These are phyloP conservation scores for Zarea fungicola DNA, from an alignment of 2,329 filamentous ascomycete species.

Conservation along the genomic window DNA sequence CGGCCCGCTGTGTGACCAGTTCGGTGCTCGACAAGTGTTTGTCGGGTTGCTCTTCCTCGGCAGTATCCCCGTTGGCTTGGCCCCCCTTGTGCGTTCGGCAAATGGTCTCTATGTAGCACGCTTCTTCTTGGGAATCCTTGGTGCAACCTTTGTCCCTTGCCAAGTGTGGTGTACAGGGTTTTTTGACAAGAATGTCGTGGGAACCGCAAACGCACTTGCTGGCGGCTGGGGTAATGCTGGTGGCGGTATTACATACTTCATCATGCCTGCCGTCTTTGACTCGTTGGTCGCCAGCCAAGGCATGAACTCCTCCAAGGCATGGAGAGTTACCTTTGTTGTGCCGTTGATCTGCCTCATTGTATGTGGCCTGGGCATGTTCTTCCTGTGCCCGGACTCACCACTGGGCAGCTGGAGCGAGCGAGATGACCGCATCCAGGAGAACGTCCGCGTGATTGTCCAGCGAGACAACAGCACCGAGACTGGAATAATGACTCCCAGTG, in stretches of 20 bases:
- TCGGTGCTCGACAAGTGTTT: slow-evolving; percentile 76
- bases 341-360: slow-evolving; percentile 70
- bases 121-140: slow-evolving; percentile 78
- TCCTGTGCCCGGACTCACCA: slow-evolving; percentile 76
- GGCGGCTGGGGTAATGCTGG: slow-evolving; percentile 84
- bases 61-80: slow-evolving; percentile 74
- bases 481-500: slow-evolving; percentile 35
- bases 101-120: slow-evolving; percentile 64
- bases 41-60: slow-evolving; percentile 72
- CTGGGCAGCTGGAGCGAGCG: slow-evolving; percentile 77
- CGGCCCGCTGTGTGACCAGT: slow-evolving; percentile 80
- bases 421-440: slow-evolving; percentile 50
- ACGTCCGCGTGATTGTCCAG: slow-evolving; percentile 42
- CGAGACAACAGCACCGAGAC: slow-evolving; percentile 40
- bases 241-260: slow-evolving; percentile 87
- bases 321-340: slow-evolving; percentile 80
- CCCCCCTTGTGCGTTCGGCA: slow-evolving; percentile 64
- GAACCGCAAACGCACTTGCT: slow-evolving; percentile 79
- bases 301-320: slow-evolving; percentile 63
- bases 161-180: slow-evolving; percentile 92
- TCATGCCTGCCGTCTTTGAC: slow-evolving; percentile 87
- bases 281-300: slow-evolving; percentile 58
- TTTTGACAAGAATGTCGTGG: slow-evolving; percentile 88
- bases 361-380: slow-evolving; percentile 62
- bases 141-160: slow-evolving; percentile 75